Evolutionary conservation across 176 grass and related monocot species (phyloP), one percentile per base, ranked within the genome.

Genomic region (Lolium perenne): DNA sequence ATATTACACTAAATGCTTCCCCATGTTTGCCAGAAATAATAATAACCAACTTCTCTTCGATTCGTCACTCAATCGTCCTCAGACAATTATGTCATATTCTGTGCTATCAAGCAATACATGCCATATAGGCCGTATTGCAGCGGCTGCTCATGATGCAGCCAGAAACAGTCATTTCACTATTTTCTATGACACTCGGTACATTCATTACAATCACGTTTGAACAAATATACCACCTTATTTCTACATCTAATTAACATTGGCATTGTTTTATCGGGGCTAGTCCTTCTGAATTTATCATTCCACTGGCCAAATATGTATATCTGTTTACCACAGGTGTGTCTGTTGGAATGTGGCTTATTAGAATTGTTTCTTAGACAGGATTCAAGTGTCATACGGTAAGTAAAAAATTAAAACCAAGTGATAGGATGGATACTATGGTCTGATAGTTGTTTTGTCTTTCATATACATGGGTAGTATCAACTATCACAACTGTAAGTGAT

Each of bases 281-380:
- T 35, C 95, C 95, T 81, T 98, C 93, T 63, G 95, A 98, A 84
- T 98, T 98, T 85, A 88, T 98, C 47, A 93, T 98, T 80, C 95
- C 95, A 62, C 49, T 98, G 83, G 95, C 89, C 11, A 98, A 98
- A 85, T 98, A 95, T 87, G 95, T 95, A 98, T 95, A 77, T 88
- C 95, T 80, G 95, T 93, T 40, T 98, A 95, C 60, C 93, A 98
- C 87, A 95, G 89, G 95, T 40, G 85, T 95, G 41, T 98, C 95
- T 83, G 89, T 95, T 38, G 95, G 95, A 59, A 95, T 95, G 95
- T 87, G 95, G 13, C 95, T 98, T 83, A 87, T n/a, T n/a, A n/a
- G 95, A 69, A 98, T 98, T 91, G 93, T 95, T 92, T 98, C 93
- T 83, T 93, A 95, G 89, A 98, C 95, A 9, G 95, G 95, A 98